A percentile compares a stretch with the other conserved stretches of the same genome.
Evolutionary conservation across 1,284 basidiomycete species (phyloP).

Genomic region (Mycosarcoma mackinlayi): DNA sequence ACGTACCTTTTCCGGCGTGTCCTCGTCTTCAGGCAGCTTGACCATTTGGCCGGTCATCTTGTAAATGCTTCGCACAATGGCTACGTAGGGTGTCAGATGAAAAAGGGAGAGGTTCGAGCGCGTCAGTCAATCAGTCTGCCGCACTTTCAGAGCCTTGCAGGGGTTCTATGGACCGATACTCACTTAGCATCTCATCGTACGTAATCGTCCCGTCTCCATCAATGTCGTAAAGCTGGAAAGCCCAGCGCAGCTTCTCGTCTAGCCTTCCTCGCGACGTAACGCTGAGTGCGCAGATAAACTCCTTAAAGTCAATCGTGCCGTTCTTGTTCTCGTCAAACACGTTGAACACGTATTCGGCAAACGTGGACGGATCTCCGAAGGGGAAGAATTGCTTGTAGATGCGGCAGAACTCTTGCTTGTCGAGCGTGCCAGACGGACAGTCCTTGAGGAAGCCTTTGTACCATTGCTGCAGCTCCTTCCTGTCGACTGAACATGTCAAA

Average conservation of each 20-base stretch:
- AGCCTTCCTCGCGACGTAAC: constrained; percentile 91
- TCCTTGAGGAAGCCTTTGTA: constrained; percentile 99
- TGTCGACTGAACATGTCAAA: constrained; percentile 80
- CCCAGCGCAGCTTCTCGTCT: constrained; percentile 99
- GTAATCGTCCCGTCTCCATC: constrained; percentile 73
- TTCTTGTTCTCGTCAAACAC: constrained; percentile 69
- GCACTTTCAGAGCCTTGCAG: no score
- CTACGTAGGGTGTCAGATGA: constrained; percentile 17
- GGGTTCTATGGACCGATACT: constrained; percentile 14
- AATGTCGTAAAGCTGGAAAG: constrained; percentile 99
- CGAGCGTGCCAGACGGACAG: constrained; percentile 94
- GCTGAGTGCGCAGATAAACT: constrained; percentile 97
- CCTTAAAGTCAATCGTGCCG: constrained; percentile 70
- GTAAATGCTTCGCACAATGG: constrained; percentile 66
- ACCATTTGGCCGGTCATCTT: constrained; percentile 87
- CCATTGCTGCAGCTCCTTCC: constrained; percentile 99
- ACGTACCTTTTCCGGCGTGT: constrained; percentile 95
- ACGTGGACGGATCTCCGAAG: constrained; percentile 95
- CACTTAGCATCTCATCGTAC: constrained; percentile 83
- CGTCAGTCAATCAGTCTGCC: no score
- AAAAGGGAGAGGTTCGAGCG: not conserved
- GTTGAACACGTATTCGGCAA: constrained; percentile 99
- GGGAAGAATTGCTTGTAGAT: constrained; percentile 99
- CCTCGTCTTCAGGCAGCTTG: constrained; percentile 94
- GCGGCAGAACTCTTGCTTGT: constrained; percentile 94